Percentiles rank a stretch among this genome's conserved stretches.
Evolutionary conservation across 352 stramenopile genomes (phyloP).

Genomic region (Salisapilia sapeloensis): DNA sequence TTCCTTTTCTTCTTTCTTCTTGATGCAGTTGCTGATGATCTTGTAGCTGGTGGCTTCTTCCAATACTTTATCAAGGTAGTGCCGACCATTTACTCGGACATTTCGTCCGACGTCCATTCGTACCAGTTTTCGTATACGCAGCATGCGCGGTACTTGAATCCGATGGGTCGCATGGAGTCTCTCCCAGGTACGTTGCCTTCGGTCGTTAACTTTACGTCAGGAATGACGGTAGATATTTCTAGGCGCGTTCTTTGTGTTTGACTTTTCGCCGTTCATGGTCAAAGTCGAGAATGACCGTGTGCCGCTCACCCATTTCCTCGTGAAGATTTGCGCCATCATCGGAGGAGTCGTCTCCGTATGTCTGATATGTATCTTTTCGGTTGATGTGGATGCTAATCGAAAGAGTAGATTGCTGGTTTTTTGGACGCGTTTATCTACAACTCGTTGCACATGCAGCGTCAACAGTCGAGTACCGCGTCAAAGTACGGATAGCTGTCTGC

Average conservation of each 20-base stretch:
- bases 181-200: constrained; percentile 24
- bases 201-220: too few relatives aligned
- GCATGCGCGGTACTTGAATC: constrained; percentile 55
- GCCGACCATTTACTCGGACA: constrained; percentile 71
- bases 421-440: constrained; percentile 81
- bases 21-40: background rate
- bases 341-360: constrained; percentile 69
- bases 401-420: constrained; percentile 61
- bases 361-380: constrained; percentile 1
- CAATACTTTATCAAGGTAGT: constrained; percentile 84
- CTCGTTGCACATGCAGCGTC: constrained; percentile 47
- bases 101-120: constrained; percentile 37
- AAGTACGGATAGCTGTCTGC: too few relatives aligned
- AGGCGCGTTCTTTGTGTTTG: constrained; percentile 77
- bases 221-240: constrained; percentile 2
- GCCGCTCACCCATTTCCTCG: constrained; percentile 73
- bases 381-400: background rate
- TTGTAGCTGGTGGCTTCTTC: constrained; percentile 51
- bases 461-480: too few relatives aligned
- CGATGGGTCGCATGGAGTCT: constrained; percentile 40
- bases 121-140: constrained; percentile 81
- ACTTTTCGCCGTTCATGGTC: constrained; percentile 75
- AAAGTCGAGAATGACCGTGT: constrained; percentile 70
- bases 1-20: constrained; percentile 1
- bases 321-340: constrained; percentile 69